A percentile compares a stretch with the other conserved stretches of the same genome.
Evolutionary conservation across 768 basidiomycete species (phyloP).

Genomic region (Russula ochroleuca): DNA sequence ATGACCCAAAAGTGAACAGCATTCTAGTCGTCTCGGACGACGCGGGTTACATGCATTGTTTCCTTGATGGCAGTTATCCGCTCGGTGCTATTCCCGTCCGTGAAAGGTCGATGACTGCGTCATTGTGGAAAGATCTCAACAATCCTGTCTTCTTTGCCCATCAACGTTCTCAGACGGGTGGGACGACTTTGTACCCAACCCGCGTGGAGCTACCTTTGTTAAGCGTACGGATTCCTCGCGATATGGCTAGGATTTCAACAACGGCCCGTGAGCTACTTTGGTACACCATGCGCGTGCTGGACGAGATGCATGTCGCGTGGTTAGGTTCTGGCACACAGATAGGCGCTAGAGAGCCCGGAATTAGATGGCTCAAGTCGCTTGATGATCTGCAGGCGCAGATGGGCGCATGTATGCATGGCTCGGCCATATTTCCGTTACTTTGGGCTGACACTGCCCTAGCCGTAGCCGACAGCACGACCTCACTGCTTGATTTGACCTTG

Average conservation of each 20-base stretch:
- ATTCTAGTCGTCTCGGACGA: slow-evolving; percentile 59
- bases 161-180: slow-evolving; percentile 33
- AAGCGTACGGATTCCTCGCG: slow-evolving; percentile 50
- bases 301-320: slow-evolving; percentile 72
- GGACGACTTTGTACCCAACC: slow-evolving; percentile 41
- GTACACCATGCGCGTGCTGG: slow-evolving; percentile 65
- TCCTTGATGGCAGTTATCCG: slow-evolving; percentile 72
- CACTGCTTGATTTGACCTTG: slow-evolving; percentile 65
- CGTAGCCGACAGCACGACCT: slow-evolving; percentile 51
- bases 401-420: slow-evolving; percentile 52
- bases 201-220: slow-evolving; percentile 56
- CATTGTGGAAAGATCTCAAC: slow-evolving; percentile 46
- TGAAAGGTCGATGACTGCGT: slow-evolving; percentile 29
- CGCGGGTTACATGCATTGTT: slow-evolving; percentile 54
- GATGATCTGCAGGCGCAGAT: slow-evolving; percentile 50
- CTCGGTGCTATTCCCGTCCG: slow-evolving; percentile 52
- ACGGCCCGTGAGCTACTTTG: slow-evolving; percentile 64
- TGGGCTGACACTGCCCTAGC: slow-evolving; percentile 5
- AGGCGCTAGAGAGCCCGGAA: slow-evolving; percentile 69
- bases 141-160: slow-evolving; percentile 50
- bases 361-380: slow-evolving; percentile 64
- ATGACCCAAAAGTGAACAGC: slow-evolving; percentile 53
- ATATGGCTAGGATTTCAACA: slow-evolving; percentile 67
- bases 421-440: slow-evolving; percentile 38
- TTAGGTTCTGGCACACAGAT: slow-evolving; percentile 59